Conservation (phyloP, 148 eudicot genomes). For the Vaccinium corymbosum region DNA sequence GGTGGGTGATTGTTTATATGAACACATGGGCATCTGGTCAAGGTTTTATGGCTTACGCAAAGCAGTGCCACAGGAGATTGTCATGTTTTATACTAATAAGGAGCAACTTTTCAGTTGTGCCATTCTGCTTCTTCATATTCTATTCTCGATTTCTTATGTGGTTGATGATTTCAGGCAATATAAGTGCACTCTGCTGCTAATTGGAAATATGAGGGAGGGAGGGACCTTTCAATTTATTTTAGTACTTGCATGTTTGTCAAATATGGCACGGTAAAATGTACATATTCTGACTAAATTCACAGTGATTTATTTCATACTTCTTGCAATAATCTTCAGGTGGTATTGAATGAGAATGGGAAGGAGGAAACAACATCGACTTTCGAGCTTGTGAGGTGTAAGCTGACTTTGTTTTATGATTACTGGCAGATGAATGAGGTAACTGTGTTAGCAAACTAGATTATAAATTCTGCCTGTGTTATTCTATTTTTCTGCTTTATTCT, state of each 20-base stretch:
- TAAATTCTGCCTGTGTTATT: background rate
- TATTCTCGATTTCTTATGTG: background rate
- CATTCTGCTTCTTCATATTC: background rate
- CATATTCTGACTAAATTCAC: background rate
- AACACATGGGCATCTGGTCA: background rate
- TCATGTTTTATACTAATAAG: background rate
- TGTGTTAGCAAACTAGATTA: background rate
- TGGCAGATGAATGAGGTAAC: slow-evolving; percentile 93
- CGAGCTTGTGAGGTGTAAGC: slow-evolving; percentile 79
- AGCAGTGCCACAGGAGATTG: background rate
- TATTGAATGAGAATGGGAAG: slow-evolving; percentile 29
- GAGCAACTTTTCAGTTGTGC: background rate
- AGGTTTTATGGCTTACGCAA: background rate
- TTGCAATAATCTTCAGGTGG: slow-evolving; percentile 32
- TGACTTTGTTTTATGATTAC: slow-evolving; percentile 73
- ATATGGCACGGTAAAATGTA: background rate
- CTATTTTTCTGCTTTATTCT: background rate
- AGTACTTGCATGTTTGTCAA: background rate
- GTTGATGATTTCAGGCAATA: background rate
- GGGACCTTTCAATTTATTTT: background rate
- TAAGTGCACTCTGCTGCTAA: background rate
- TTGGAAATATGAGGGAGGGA: background rate
- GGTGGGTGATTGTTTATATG: background rate
- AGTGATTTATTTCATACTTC: slow-evolving; percentile 3
- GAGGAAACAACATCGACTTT: slow-evolving; percentile 29